A percentile compares a stretch with the other conserved stretches of the same genome.
Conservation (phyloP, 2,329 filamentous ascomycete species). For the Colletotrichum viniferum region DNA sequence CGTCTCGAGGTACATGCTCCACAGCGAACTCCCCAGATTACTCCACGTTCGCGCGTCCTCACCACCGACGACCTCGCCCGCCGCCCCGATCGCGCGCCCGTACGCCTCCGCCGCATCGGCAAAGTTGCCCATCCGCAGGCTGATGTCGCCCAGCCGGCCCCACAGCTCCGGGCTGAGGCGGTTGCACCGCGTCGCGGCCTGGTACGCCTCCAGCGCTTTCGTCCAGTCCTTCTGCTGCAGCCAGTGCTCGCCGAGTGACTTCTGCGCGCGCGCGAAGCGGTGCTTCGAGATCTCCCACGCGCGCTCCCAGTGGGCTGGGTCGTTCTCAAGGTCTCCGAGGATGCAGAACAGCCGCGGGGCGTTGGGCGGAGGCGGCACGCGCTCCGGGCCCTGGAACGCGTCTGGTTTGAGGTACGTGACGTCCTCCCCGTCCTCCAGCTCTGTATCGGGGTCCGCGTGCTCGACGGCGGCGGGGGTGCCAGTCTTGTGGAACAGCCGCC, state of each 20-base stretch:
- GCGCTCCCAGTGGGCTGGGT: slow-evolving; percentile 76
- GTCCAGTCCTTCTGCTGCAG: slow-evolving; percentile 68
- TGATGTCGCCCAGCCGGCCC: slow-evolving; percentile 89
- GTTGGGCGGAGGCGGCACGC: slow-evolving; percentile 75
- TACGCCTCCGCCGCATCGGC: slow-evolving; percentile 84
- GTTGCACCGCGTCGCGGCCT: slow-evolving; percentile 77
- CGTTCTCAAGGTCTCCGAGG: slow-evolving; percentile 83
- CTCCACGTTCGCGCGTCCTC: slow-evolving; percentile 93
- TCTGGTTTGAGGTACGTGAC: slow-evolving; percentile 58
- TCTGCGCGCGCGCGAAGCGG: slow-evolving; percentile 85
- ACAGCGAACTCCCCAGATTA: slow-evolving; percentile 86
- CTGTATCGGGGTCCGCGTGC: slow-evolving; percentile 48
- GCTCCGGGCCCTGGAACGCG: slow-evolving; percentile 66
- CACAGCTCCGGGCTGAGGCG: slow-evolving; percentile 83
- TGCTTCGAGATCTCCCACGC: slow-evolving; percentile 86
- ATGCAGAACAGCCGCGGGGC: slow-evolving; percentile 92
- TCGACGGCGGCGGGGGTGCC: slow-evolving; percentile 28
- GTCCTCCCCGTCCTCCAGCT: slow-evolving; percentile 43
- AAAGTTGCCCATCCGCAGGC: slow-evolving; percentile 78
- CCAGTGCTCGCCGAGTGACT: slow-evolving; percentile 82
- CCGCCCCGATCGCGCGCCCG: slow-evolving; percentile 74
- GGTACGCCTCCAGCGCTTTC: slow-evolving; percentile 78
- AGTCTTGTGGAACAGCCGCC: slow-evolving; percentile 77
- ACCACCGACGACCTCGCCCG: slow-evolving; percentile 70
- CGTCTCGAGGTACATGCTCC: slow-evolving; percentile 67